Conservation (phyloP, 2,329 filamentous ascomycete genomes). For the Metarhizium guizhouense region DNA sequence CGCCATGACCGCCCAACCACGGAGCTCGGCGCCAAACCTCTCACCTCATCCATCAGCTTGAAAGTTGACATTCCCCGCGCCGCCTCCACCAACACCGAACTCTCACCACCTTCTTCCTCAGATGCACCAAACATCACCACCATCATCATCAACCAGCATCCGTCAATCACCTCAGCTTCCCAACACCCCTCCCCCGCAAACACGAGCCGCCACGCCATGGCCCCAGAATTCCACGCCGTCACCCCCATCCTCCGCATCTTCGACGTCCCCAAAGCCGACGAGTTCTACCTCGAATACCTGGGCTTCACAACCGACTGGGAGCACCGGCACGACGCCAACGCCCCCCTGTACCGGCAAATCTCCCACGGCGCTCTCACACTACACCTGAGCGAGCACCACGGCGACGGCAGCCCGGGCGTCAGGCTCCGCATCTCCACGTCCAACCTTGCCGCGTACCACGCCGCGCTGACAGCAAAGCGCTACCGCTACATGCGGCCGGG, state of each 20-base stretch:
- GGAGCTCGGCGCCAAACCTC: too few relatives aligned
- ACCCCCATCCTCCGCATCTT: conserved; percentile 13
- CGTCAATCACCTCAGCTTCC: not conserved
- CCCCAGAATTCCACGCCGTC: conserved; percentile 7
- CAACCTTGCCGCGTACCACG: conserved; percentile 6
- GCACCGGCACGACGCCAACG: conserved; percentile 11
- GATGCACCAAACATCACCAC: too few relatives aligned
- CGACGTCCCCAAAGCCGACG: conserved; percentile 12
- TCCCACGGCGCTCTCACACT: conserved; percentile 8
- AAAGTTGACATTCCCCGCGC: too few relatives aligned
- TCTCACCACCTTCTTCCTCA: too few relatives aligned
- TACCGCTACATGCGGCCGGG: conserved; percentile 12
- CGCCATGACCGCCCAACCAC: too few relatives aligned
- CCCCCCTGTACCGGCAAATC: conserved; percentile 12
- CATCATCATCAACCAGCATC: not conserved
- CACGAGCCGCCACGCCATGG: not conserved
- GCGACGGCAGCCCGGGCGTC: conserved; percentile 10
- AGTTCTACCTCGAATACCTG: conserved; percentile 12
- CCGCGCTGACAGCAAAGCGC: conserved; percentile 7
- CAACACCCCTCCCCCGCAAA: not conserved
- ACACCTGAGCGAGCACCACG: conserved; percentile 13
- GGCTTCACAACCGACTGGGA: conserved; percentile 13
- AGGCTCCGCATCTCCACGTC: conserved; percentile 6
- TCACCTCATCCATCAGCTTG: too few relatives aligned
- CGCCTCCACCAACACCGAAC: too few relatives aligned